Conservation (phyloP, 139 green algal species). For the Axilococcus clingmanii region DNA sequence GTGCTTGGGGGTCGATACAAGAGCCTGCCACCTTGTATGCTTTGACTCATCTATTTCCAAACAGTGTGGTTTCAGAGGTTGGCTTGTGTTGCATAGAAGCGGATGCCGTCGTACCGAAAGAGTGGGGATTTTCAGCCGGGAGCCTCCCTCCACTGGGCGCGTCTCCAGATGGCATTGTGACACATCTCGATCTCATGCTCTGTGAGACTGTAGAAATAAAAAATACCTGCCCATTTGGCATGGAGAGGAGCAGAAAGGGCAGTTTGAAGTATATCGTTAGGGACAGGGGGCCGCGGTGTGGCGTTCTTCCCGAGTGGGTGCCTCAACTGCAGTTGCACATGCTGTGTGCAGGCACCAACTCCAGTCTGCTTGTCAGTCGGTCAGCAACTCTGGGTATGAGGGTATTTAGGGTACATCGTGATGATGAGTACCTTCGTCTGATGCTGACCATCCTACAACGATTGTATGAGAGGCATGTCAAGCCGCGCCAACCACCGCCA, state of each 20-base stretch:
- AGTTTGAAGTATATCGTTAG: slow-evolving; percentile 12
- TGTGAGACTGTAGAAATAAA: slow-evolving; percentile 66
- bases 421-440: slow-evolving; percentile 31
- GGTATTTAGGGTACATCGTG: slow-evolving; percentile 41
- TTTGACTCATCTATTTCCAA: slow-evolving; percentile 9
- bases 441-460: slow-evolving; percentile 35
- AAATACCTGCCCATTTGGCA: slow-evolving; percentile 58
- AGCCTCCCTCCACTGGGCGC: slow-evolving; percentile 49
- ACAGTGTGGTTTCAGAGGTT: slow-evolving; percentile 23
- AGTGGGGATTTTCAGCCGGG: slow-evolving; percentile 17
- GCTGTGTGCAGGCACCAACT: slow-evolving; percentile 29
- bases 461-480: slow-evolving; percentile 28
- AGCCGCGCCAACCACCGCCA: slow-evolving; percentile 6
- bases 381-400: slow-evolving; percentile 43
- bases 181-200: neutral
- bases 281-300: slow-evolving; percentile 25
- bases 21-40: slow-evolving; percentile 40
- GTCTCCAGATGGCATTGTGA: slow-evolving; percentile 44
- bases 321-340: slow-evolving; percentile 72
- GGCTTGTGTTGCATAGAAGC: slow-evolving; percentile 37
- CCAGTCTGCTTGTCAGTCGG: slow-evolving; percentile 46
- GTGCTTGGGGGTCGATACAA: slow-evolving; percentile 55
- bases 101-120: neutral
- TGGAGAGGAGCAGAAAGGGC: neutral
- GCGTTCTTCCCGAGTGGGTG: slow-evolving; percentile 42